These are phyloP conservation scores for Ciborinia camelliae DNA, from an alignment of 2,329 filamentous ascomycete genomes.

Conservation along the genomic window DNA sequence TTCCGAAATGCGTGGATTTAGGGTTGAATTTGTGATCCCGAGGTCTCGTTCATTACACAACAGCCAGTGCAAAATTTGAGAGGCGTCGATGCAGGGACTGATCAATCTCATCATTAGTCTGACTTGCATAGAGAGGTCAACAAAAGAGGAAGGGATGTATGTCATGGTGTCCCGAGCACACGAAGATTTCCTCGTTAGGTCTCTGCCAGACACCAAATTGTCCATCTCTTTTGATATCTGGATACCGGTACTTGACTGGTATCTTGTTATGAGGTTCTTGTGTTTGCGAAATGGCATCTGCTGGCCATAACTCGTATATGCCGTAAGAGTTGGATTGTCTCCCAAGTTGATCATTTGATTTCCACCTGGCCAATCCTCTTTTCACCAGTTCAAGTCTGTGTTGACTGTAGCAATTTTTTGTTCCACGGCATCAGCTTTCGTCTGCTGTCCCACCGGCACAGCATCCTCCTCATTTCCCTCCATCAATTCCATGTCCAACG, in stretches of 20 bases:
- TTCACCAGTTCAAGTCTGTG: constrained; percentile 11
- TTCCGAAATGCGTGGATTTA: background rate
- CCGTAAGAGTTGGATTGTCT: background rate
- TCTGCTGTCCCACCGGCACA: constrained; percentile 1
- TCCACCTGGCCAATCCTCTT: background rate
- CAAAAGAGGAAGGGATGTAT: background rate
- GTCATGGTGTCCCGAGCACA: background rate
- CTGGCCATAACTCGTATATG: constrained; percentile 17
- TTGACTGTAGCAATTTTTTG: constrained; percentile 29
- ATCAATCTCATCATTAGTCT: background rate
- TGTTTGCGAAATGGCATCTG: background rate
- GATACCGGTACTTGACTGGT: too few relatives aligned
- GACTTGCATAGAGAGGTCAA: background rate
- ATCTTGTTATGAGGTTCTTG: background rate
- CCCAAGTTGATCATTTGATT: background rate
- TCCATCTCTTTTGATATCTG: too few relatives aligned
- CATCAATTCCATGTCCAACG: constrained; percentile 38
- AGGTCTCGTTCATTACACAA: background rate
- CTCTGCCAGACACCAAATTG: background rate
- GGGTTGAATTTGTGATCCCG: background rate
- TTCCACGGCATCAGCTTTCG: constrained; percentile 17
- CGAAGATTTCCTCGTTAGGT: background rate
- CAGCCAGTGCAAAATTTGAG: background rate
- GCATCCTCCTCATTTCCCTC: constrained; percentile 19
- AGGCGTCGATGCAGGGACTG: background rate